Conservation (phyloP, 1,284 basidiomycete species). For the Tilletia walkeri region DNA sequence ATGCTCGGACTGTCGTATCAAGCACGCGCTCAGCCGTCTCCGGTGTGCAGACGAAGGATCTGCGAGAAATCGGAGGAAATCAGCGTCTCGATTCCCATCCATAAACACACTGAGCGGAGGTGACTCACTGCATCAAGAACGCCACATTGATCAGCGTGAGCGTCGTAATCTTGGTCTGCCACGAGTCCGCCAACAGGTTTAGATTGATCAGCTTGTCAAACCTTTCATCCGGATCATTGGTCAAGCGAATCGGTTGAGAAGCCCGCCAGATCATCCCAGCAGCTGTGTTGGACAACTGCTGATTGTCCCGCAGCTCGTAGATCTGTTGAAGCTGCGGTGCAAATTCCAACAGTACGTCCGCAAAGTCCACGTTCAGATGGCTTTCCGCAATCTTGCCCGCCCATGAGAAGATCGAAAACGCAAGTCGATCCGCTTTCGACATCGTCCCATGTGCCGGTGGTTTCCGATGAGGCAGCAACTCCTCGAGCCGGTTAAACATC, state of each 20-base stretch:
- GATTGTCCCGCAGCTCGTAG: background rate
- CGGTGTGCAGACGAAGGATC: constrained; percentile 2
- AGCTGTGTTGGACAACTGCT: background rate
- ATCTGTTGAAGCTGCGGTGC: background rate
- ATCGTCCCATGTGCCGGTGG: constrained; percentile 2
- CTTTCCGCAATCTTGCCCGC: background rate
- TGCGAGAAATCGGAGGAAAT: background rate
- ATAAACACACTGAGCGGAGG: background rate
- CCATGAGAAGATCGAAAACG: background rate
- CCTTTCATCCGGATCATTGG: background rate
- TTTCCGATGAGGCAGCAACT: background rate
- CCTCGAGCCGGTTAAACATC: background rate
- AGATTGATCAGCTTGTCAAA: background rate
- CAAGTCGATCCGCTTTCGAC: constrained; percentile 5
- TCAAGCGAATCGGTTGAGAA: too few relatives aligned
- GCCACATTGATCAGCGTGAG: background rate
- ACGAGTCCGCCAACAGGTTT: background rate
- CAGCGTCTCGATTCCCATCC: background rate
- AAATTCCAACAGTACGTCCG: background rate
- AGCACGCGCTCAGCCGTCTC: background rate
- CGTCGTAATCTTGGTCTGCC: background rate
- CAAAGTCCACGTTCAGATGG: background rate
- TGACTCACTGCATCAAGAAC: background rate
- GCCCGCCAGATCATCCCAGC: background rate
- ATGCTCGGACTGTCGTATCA: background rate